These are phyloP conservation scores for Solanum peruvianum DNA, from an alignment of 257 asterid species.

Conservation along the genomic window DNA sequence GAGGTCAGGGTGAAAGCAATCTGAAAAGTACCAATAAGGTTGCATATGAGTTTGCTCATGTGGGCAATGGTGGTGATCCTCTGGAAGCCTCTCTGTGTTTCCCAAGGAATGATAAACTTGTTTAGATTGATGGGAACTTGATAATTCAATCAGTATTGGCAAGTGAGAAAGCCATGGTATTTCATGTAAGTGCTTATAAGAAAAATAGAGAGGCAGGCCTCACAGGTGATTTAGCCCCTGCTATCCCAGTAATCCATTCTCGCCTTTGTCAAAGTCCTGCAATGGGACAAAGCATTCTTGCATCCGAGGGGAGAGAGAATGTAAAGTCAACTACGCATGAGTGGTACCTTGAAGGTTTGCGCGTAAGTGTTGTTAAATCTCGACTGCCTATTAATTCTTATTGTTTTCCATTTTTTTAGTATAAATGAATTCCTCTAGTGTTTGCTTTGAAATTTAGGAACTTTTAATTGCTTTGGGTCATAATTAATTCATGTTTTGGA, in stretches of 20 bases:
- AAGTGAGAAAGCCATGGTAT: slow-evolving; percentile 59
- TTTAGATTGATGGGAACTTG: slow-evolving; percentile 59
- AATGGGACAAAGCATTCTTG: slow-evolving; percentile 32
- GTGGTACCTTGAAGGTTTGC: no score
- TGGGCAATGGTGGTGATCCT: slow-evolving; percentile 41
- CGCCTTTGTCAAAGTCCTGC: not conserved
- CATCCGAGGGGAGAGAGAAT: slow-evolving; percentile 36
- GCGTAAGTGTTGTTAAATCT: no score
- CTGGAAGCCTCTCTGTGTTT: slow-evolving; percentile 53
- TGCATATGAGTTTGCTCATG: slow-evolving; percentile 22
- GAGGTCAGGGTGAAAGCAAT: not conserved
- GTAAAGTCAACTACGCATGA: slow-evolving; percentile 19
- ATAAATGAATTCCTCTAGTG: no score
- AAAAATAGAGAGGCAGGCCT: slow-evolving; percentile 52
- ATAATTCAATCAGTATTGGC: slow-evolving; percentile 53
- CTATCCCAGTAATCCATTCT: slow-evolving; percentile 38
- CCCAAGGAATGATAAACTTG: slow-evolving; percentile 64
- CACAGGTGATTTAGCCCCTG: slow-evolving; percentile 35
- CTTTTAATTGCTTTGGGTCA: no score
- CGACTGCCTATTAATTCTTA: no score
- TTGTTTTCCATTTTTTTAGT: no score
- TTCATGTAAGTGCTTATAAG: slow-evolving; percentile 9
- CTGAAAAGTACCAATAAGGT: not conserved
- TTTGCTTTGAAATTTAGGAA: no score
- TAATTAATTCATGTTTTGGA: no score